A percentile compares a stretch with the other conserved stretches of the same genome.
These are phyloP conservation scores for Jamesozyma hellenica DNA, from an alignment of 805 yeast species.

Conservation along the genomic window DNA sequence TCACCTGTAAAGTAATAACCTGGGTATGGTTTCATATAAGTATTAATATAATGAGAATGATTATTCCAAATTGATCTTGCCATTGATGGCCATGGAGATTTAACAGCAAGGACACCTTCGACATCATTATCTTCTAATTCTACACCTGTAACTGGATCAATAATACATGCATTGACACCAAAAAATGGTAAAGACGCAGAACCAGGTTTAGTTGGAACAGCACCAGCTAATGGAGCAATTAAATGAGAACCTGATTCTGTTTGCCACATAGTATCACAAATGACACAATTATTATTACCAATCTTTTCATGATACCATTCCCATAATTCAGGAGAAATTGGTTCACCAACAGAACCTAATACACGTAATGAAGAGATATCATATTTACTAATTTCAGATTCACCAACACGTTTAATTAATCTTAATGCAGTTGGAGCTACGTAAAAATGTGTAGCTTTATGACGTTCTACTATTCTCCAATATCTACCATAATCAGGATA, in stretches of 20 bases:
- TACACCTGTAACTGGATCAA: conserved; percentile 87
- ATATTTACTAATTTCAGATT: conserved; percentile 65
- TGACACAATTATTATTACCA: conserved; percentile 82
- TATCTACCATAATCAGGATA: conserved; percentile 91
- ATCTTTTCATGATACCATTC: conserved; percentile 93
- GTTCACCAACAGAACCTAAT: conserved; percentile 96
- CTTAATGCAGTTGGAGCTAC: conserved; percentile 98
- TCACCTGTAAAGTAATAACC: conserved; percentile 95
- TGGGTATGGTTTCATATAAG: conserved; percentile 87
- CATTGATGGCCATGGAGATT: conserved; percentile 96
- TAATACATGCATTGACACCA: conserved; percentile 82
- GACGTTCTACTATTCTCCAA: conserved; percentile 88
- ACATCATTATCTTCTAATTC: conserved; percentile 81
- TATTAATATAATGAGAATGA: conserved; percentile 77
- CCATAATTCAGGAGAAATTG: conserved; percentile 97
- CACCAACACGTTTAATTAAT: conserved; percentile 83
- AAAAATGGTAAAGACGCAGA: conserved; percentile 95
- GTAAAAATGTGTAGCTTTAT: conserved; percentile 90
- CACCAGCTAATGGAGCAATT: conserved; percentile 91
- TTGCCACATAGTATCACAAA: conserved; percentile 97
- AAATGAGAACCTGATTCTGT: conserved; percentile 96
- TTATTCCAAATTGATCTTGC: conserved; percentile 91
- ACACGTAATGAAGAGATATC: conserved; percentile 83
- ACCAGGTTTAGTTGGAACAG: conserved; percentile 92
- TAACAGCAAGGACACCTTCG: conserved; percentile 91